These are phyloP conservation scores for Coniochaeta sp. DNA, from an alignment of 2,329 filamentous ascomycete species.

Conservation along the genomic window DNA sequence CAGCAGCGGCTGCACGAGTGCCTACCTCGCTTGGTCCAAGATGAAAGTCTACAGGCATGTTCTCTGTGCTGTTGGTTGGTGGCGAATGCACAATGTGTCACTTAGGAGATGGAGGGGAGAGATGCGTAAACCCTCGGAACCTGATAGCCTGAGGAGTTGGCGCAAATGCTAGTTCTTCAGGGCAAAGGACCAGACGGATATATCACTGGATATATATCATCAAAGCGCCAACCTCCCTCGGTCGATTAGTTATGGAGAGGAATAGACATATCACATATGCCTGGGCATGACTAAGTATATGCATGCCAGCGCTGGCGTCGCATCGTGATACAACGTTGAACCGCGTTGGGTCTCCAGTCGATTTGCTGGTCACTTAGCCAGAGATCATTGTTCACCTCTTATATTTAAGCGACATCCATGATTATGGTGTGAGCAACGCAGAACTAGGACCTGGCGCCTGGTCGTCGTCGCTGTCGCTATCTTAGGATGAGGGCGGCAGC, in stretches of 20 bases:
- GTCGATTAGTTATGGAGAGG: not conserved
- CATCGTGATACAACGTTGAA: not conserved
- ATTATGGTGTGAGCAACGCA: too few species aligned
- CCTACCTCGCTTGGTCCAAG: slow-evolving; percentile 11
- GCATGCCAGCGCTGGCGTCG: not conserved
- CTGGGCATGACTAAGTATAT: not conserved
- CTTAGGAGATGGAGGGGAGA: not conserved
- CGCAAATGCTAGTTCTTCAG: not conserved
- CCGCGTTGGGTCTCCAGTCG: not conserved
- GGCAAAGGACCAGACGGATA: not conserved
- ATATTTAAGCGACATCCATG: too few species aligned
- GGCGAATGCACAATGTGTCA: not conserved
- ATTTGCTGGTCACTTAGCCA: not conserved
- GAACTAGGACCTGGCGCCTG: too few species aligned
- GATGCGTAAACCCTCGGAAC: too few species aligned
- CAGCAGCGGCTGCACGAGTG: slow-evolving; percentile 12
- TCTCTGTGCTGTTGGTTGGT: not conserved
- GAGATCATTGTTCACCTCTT: too few species aligned
- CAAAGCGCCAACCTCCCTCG: not conserved
- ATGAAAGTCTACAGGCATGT: slow-evolving; percentile 16
- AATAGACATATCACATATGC: not conserved
- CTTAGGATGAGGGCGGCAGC: too few species aligned
- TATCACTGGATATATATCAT: not conserved
- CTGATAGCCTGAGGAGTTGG: not conserved
- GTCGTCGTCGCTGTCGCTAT: too few species aligned